Evolutionary conservation across 345 rosid species (phyloP).

Genomic region (Sisymbrium irio): DNA sequence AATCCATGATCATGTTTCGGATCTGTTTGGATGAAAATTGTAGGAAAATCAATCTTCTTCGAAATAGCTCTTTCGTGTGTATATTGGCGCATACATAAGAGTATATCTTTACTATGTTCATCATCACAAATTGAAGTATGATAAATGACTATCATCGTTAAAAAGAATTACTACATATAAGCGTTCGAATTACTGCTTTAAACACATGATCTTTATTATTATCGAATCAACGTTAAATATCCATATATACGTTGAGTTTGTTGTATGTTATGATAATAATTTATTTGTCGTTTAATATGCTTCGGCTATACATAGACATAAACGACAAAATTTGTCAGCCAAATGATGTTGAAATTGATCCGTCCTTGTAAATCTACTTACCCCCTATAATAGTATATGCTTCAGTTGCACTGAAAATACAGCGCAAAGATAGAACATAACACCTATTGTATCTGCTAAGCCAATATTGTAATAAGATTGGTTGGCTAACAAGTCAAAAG

Average conservation of each 20-base stretch:
- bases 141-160: background rate
- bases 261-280: background rate
- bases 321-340: conserved; percentile 16
- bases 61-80: background rate
- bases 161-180: background rate
- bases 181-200: conserved; percentile 1
- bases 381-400: background rate
- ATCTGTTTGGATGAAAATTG: conserved; percentile 23
- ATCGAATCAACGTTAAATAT: background rate
- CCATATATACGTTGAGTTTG: conserved; percentile 4
- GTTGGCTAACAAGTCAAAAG: conserved; percentile 23
- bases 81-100: background rate
- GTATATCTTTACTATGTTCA: background rate
- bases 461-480: conserved; percentile 1
- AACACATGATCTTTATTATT: background rate
- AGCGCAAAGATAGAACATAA: background rate
- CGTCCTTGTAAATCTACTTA: conserved; percentile 3
- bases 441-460: background rate
- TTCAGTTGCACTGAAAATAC: conserved; percentile 1
- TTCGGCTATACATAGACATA: conserved; percentile 1
- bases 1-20: conserved; percentile 25
- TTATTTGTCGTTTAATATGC: conserved; percentile 9
- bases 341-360: background rate
- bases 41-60: conserved; percentile 13
- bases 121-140: background rate